Conservation (phyloP, 805 yeast species). For the Yarrowia bubula region DNA sequence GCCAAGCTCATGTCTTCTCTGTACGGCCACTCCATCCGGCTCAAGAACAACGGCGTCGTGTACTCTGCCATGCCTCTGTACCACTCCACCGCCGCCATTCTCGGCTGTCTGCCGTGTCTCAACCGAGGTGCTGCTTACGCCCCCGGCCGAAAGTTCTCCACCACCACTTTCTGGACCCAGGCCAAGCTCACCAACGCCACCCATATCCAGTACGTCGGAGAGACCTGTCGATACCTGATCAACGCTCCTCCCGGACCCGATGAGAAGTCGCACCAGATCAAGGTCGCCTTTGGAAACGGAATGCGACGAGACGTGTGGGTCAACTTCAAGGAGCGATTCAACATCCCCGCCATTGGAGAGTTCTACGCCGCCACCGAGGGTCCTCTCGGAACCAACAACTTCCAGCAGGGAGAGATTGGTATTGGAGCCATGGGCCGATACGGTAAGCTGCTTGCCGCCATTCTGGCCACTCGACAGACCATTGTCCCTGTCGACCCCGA, state of each 20-base stretch:
- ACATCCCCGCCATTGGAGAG: conserved; percentile 75
- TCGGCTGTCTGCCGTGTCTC: conserved; percentile 62
- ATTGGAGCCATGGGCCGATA: conserved; percentile 86
- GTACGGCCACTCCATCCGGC: conserved; percentile 67
- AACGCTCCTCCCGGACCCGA: conserved; percentile 61
- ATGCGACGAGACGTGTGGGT: conserved; percentile 85
- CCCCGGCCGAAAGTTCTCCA: conserved; percentile 76
- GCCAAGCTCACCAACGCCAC: conserved; percentile 69
- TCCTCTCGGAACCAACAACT: conserved; percentile 80
- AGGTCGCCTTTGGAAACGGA: conserved; percentile 87
- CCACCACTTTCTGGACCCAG: conserved; percentile 87
- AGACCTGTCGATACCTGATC: conserved; percentile 81
- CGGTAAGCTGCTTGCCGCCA: conserved; percentile 47
- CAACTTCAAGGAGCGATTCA: conserved; percentile 72
- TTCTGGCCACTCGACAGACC: conserved; percentile 47
- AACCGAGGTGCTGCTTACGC: conserved; percentile 72
- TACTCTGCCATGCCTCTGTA: conserved; percentile 94
- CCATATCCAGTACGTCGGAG: conserved; percentile 91
- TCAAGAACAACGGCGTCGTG: conserved; percentile 54
- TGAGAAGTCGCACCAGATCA: conserved; percentile 59
- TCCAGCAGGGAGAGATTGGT: conserved; percentile 75
- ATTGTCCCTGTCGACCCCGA: conserved; percentile 76
- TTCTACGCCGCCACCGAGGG: conserved; percentile 93
- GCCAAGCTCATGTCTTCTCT: conserved; percentile 65
- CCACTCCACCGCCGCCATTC: conserved; percentile 88